Evolutionary conservation across 345 rosid genomes (phyloP).

Genomic region (Pseudoturritis turrita): DNA sequence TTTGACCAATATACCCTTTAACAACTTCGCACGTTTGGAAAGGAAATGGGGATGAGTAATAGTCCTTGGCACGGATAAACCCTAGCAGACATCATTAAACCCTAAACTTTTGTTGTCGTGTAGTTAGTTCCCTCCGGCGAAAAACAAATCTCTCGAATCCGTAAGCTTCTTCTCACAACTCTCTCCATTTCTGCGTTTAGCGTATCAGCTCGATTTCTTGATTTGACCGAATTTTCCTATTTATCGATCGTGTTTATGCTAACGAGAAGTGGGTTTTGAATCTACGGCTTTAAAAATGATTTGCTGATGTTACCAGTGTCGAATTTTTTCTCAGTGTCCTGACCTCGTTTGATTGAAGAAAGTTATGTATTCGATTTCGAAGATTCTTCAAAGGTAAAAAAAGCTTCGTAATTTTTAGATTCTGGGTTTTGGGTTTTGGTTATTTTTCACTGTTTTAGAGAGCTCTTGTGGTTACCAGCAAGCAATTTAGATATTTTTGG

Average conservation of each 20-base stretch:
- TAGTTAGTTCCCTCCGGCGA: not conserved
- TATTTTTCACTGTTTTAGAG: not conserved
- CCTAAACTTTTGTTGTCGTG: not conserved
- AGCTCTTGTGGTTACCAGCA: not conserved
- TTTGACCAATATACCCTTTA: conserved; percentile 22
- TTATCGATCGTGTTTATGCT: not conserved
- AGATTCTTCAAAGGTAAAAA: conserved; percentile 26
- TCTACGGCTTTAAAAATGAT: not conserved
- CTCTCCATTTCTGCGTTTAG: not conserved
- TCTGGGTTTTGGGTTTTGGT: not conserved
- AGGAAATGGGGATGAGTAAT: not conserved
- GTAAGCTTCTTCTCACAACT: not conserved
- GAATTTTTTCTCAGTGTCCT: conserved; percentile 8
- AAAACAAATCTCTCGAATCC: not conserved
- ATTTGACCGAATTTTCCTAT: not conserved
- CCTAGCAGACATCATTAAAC: conserved; percentile 16
- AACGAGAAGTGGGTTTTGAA: not conserved
- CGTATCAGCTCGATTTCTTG: not conserved
- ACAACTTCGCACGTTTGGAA: not conserved
- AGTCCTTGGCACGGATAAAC: conserved; percentile 4
- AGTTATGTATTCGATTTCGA: conserved; percentile 24
- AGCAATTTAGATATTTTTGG: not conserved
- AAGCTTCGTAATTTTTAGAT: not conserved
- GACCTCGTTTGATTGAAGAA: not conserved
- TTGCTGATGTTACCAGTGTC: not conserved